phyloP scores from a whole-genome alignment of 352 stramenopile species.

The Globisporangium mamillatum region DNA sequence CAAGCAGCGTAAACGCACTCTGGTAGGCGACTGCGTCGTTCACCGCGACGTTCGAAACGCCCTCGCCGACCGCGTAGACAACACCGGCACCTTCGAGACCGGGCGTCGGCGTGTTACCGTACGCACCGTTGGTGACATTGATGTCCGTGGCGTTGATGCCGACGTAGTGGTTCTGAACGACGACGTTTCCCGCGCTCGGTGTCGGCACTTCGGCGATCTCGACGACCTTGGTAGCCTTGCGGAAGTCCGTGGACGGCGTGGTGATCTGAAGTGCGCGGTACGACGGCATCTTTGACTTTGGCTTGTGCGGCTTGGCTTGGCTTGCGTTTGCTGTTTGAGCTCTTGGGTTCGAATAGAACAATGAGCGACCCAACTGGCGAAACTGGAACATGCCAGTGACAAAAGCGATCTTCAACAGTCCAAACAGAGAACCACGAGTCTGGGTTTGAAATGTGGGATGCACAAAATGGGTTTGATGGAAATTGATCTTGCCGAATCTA shows the following conservation, averaged over 20 bases:
- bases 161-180: slow-evolving; percentile 52
- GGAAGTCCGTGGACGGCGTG: slow-evolving; percentile 38
- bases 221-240: slow-evolving; percentile 30
- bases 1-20: slow-evolving; percentile 8
- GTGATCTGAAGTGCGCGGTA: slow-evolving; percentile 33
- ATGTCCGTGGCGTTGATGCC: slow-evolving; percentile 62
- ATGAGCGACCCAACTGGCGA: not conserved
- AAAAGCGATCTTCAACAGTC: too few species aligned
- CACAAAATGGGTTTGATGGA: too few species aligned
- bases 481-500: too few species aligned
- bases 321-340: not conserved
- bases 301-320: not conserved
- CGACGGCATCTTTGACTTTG: slow-evolving; percentile 22
- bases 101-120: slow-evolving; percentile 22
- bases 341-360: slow-evolving; percentile 1
- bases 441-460: too few species aligned
- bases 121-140: slow-evolving; percentile 52
- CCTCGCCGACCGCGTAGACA: slow-evolving; percentile 32
- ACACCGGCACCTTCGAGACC: slow-evolving; percentile 41
- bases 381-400: too few species aligned
- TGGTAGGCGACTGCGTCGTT: slow-evolving; percentile 42
- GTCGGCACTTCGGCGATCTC: slow-evolving; percentile 25
- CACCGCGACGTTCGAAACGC: slow-evolving; percentile 46
- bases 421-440: too few species aligned
- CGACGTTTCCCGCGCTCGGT: slow-evolving; percentile 23